Evolutionary conservation across 1,284 basidiomycete genomes (phyloP).

Genomic region (Moesziomyces sp.): DNA sequence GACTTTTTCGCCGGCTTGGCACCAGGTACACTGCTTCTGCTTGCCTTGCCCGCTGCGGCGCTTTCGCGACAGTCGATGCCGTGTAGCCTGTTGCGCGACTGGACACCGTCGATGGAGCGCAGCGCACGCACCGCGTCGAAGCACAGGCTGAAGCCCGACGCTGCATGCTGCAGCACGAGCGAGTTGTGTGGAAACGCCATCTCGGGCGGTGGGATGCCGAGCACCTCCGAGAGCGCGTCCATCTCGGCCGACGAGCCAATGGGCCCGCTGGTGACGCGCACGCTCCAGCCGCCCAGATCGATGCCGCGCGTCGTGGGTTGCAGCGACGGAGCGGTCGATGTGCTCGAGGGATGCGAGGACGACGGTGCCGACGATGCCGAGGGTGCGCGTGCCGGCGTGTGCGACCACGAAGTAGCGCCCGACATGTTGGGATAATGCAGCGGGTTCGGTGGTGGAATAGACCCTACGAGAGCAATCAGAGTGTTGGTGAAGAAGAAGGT

Average conservation of each 20-base stretch:
- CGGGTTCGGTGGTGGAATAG: no score
- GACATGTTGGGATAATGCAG: constrained; percentile 14
- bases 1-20: constrained; percentile 38
- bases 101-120: constrained; percentile 75
- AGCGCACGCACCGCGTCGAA: constrained; percentile 81
- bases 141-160: constrained; percentile 75
- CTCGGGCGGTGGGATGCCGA: constrained; percentile 88
- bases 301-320: constrained; percentile 52
- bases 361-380: constrained; percentile 1
- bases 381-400: constrained; percentile 6
- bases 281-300: constrained; percentile 57
- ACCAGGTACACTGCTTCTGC: constrained; percentile 11
- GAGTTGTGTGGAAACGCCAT: constrained; percentile 95
- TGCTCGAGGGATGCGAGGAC: constrained; percentile 1
- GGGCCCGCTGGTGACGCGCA: constrained; percentile 54
- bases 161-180: constrained; percentile 73
- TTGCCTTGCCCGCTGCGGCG: background rate
- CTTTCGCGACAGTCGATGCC: constrained; percentile 70
- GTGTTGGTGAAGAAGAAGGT: no score
- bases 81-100: constrained; percentile 73
- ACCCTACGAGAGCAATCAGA: no score
- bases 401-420: constrained; percentile 26
- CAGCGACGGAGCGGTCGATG: constrained; percentile 23
- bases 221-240: constrained; percentile 74
- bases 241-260: constrained; percentile 69